Base-by-base conservation (phyloP, 2,329 filamentous ascomycete species). In the Elsinoe fawcettii region DNA sequence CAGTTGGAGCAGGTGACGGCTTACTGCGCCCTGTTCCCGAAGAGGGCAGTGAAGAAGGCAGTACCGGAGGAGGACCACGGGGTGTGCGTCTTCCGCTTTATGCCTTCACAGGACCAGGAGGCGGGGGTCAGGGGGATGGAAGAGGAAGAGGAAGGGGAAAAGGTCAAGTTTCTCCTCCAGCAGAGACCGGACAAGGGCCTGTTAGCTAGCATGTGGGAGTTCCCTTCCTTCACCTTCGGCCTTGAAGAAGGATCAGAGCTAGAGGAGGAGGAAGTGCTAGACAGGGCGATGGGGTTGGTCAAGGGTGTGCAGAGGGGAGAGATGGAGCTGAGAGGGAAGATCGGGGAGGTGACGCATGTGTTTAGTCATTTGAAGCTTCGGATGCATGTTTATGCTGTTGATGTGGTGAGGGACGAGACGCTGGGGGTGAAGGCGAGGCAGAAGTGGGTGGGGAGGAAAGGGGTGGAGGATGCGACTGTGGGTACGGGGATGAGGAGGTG, bases 141-240 rank as follows among this genome's bases (percentile, higher is more conserved):
- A 32, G 30, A 32, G 12, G 30, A 12, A 32, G 30, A 6, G 30
- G 12, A 32, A n/a, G 34, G 34, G 14, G 34, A 5, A 37, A 12
- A 14, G 34, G 27, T n/a, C 9, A 20, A 25, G 16, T 53, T 22
- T 18, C 49, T 53, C 20, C 25, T 53, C 32, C 25, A 53, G 20
- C 49, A 53, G 32, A 27, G 49, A 5, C 49, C 49, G 18, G 49
- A 53, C 5, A 53, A 30, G 16, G 49, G 49, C 1, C 34, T 53
- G 32, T 25, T 53, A 32, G 49, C 49, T 12, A 34, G 25, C 30
- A 53, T 53, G 49, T 53, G 49, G 49, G 25, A 53, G 49, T 53
- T 53, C 12, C 32, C 49, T 18, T 34, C 25, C 14, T 53, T 53
- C 49, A 53, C 49, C 8, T 20, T 53, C 49, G 7, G 20, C 2